Base-by-base conservation (phyloP, 2,329 filamentous ascomycete genomes). In the Microcera coccophila region DNA sequence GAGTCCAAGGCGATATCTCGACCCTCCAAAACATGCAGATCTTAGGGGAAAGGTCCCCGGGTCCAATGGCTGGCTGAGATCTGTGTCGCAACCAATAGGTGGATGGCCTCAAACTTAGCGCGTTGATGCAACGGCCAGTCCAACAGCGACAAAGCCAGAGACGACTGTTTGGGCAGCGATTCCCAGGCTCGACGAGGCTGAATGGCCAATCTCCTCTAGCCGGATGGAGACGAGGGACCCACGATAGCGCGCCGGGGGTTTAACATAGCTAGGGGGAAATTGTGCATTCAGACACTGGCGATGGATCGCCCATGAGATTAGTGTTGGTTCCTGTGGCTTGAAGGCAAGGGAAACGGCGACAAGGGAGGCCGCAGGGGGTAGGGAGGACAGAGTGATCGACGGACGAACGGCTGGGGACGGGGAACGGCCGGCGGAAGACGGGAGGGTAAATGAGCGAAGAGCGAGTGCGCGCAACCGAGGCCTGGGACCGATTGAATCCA, bases 351-450 rank as follows among this genome's bases (percentile, higher is more conserved):
- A 12, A 26, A 26, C 22, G 22, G 22, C 22, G 7, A 32, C 8
- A 32, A 32, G 29, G 29, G 29, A 32, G 29, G 15, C 29, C 15
- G n/a, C 29, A 32, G 11, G 8, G 33, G 33, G n/a, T 20, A 17
- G 15, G 9, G 29, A 17, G 8, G 8, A 10, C 7, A 32, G 24
- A 28, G 24, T 14, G 24, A 28, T 14, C 15, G 29, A 32, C 33
- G 33, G 33, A 17, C 33, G 33, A 35, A 35, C 33, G 33, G 18
- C 16, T 35, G 33, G 33, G 20, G 29, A 32, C n/a, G n/a, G n/a
- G n/a, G 15, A 32, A 32, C 29, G 15, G 29, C 5, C 8, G 15
- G 8, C 8, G 12, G 29, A 32, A 8, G 29, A 32, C 9, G 29
- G 29, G 12, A 32, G 15, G 12, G 12, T 7, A 12, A 7, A 26